Percentiles rank a stretch among this genome's conserved stretches.
These are phyloP conservation scores for Vigna hirtella DNA, from an alignment of 306 rosid species.

Conservation along the genomic window DNA sequence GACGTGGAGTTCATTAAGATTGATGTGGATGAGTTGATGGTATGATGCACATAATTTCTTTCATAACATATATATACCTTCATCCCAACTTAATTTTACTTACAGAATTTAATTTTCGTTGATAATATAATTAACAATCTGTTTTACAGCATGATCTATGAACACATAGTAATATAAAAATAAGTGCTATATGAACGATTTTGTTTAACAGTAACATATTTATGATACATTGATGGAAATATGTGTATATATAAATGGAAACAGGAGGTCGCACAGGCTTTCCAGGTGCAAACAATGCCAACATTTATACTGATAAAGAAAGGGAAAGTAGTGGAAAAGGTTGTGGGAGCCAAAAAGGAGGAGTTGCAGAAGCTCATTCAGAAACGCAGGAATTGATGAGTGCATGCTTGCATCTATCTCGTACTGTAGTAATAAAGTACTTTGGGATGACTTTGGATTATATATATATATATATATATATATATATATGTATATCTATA, in stretches of 20 bases:
- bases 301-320: constrained; percentile 74
- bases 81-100: not conserved
- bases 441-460: not conserved
- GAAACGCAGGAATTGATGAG: constrained; percentile 44
- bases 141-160: no score
- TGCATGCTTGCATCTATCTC: not conserved
- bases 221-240: not conserved
- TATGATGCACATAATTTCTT: not conserved
- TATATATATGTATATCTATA: no score
- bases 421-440: not conserved
- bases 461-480: not conserved
- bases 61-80: not conserved
- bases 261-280: constrained; percentile 70
- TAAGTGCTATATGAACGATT: not conserved
- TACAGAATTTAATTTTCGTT: not conserved
- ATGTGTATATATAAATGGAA: not conserved
- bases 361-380: constrained; percentile 69
- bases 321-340: constrained; percentile 66
- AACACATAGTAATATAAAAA: no score
- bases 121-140: no score
- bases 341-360: constrained; percentile 74
- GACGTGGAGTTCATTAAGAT: constrained; percentile 72
- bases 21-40: constrained; percentile 78
- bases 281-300: constrained; percentile 78
- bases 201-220: not conserved